Evolutionary conservation across 176 grass and related monocot genomes (phyloP).

Genomic region (Aegilops bicornis): DNA sequence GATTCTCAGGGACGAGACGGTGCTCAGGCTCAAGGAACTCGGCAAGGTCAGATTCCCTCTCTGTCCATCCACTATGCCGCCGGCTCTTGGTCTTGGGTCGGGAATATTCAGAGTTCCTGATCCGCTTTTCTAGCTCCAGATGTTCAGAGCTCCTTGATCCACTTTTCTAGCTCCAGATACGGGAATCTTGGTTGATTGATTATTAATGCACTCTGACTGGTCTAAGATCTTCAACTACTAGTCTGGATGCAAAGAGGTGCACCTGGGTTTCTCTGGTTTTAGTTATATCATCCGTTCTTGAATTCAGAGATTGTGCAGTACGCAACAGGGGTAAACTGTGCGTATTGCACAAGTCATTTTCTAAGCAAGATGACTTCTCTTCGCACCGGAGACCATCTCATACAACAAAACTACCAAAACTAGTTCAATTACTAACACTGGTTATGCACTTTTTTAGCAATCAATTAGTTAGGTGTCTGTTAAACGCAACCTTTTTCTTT

Average conservation of each 20-base stretch:
- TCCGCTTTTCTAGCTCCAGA: conserved; percentile 25
- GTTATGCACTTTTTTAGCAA: background rate
- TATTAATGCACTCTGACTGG: background rate
- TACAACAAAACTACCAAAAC: background rate
- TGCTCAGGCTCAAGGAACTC: conserved; percentile 62
- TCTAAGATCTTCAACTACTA: background rate
- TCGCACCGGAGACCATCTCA: background rate
- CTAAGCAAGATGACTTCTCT: background rate
- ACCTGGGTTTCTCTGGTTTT: too few species aligned
- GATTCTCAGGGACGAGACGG: conserved; percentile 74
- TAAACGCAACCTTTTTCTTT: background rate
- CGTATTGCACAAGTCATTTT: too few species aligned
- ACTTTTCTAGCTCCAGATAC: conserved; percentile 18
- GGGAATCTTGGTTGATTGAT: background rate
- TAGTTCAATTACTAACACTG: background rate
- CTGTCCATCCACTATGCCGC: background rate
- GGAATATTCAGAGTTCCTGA: conserved; percentile 5
- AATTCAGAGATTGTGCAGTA: background rate
- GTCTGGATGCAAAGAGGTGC: too few species aligned
- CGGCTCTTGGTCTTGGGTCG: background rate
- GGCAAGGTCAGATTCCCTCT: conserved; percentile 44
- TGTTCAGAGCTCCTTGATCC: conserved; percentile 6
- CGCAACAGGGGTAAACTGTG: too few species aligned
- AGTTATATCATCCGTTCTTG: background rate
- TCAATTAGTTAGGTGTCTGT: background rate